Conservation (phyloP, 2,329 filamentous ascomycete genomes). For the Apiospora pterosperma region DNA sequence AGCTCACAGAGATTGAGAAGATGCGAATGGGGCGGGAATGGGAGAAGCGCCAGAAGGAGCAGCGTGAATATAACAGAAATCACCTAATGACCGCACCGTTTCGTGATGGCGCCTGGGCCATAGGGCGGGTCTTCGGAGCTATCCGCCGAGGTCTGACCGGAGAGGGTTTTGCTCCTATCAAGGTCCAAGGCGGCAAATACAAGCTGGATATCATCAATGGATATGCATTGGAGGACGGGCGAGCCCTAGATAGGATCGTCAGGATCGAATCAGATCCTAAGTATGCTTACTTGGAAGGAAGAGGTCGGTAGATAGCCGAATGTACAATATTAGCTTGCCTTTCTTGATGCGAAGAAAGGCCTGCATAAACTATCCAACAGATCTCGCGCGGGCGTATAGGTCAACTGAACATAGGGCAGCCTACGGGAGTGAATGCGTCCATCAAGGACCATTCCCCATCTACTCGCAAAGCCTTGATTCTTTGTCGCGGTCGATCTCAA, state of each 20-base stretch:
- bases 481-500: neutral
- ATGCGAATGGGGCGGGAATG: conserved; percentile 30
- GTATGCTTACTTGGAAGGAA: conserved; percentile 6
- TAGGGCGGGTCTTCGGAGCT: conserved; percentile 39
- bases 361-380: neutral
- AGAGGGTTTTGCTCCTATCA: conserved; percentile 52
- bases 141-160: conserved; percentile 51
- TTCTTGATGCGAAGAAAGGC: neutral
- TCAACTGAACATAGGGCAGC: too few relatives aligned
- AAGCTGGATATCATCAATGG: conserved; percentile 57
- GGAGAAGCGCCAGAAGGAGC: conserved; percentile 32
- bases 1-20: conserved; percentile 21
- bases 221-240: conserved; percentile 57
- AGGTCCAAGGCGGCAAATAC: conserved; percentile 44
- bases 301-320: neutral
- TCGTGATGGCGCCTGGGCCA: conserved; percentile 42
- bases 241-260: conserved; percentile 54
- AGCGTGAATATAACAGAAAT: conserved; percentile 49
- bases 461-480: too few relatives aligned
- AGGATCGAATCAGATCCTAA: conserved; percentile 25
- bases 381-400: too few relatives aligned
- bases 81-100: conserved; percentile 58
- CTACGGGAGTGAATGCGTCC: neutral
- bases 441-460: neutral
- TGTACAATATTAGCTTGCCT: neutral